Base-by-base conservation (phyloP, 1,139 yeast species). In the Magnusiomyces suaveolens region DNA sequence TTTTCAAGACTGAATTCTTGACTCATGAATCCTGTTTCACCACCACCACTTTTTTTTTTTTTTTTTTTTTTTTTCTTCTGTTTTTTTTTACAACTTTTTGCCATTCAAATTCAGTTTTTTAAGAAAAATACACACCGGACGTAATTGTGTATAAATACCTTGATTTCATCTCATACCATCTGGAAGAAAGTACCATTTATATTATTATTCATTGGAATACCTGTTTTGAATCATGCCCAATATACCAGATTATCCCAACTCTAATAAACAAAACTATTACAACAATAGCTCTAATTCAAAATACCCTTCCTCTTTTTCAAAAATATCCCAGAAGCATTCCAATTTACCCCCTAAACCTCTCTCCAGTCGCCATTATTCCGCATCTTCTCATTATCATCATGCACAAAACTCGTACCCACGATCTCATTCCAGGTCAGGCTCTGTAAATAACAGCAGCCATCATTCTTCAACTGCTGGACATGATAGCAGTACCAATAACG, bases 271-370 rank as follows among this genome's bases (percentile, higher is more conserved):
- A 24, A 25, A 10, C 24, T 10, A 26, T 46, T 8, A 18, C 23
- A 46, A n/a, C 21, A 46, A 20, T 20, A 26, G 24, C 24, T 16
- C 18, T 46, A 26, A 32, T 25, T 10, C 36, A 8, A 29, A 29
- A 46, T 26, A 26, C 24, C 32, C 48, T 26, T 26, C 48, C 29
- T 46, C 49, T 3, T 46, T 25, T 4, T 46, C 49, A 16, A n/a
- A 18, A 3, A 3, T 21, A 3, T 41, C 44, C 20, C 44, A 41
- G 16, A 41, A 20, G 16, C 43, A 21, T 18, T 47, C 50, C 2
- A 32, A 36, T 29, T 18, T 47, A 6, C 38, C 50, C 21, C 6
- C 25, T 21, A 47, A 36, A 33, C 50, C 50, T 18, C 38, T 18
- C 10, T 26, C 48, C 3, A 26, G 18, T 26, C 20, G 36, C 21